phyloP scores from a whole-genome alignment of 2,329 filamentous ascomycete genomes.

The Sclerotinia minor region DNA sequence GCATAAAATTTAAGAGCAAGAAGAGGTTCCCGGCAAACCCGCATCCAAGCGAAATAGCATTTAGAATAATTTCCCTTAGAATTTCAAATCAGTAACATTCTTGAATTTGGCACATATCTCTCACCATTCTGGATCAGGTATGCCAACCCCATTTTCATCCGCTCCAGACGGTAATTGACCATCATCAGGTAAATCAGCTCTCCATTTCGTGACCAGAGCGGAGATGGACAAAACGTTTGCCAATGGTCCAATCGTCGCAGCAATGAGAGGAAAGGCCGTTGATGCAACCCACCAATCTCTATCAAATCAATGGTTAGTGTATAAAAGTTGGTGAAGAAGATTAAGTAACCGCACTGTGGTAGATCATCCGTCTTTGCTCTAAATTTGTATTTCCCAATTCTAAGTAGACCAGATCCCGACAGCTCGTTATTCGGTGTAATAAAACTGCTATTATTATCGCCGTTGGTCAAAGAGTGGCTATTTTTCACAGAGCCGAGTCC shows the following conservation, averaged over 20 bases:
- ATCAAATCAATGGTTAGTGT: slow-evolving; percentile 16
- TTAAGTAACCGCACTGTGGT: slow-evolving; percentile 37
- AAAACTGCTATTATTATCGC: background rate
- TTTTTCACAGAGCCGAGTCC: background rate
- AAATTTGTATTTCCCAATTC: slow-evolving; percentile 39
- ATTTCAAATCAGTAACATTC: slow-evolving; percentile 5
- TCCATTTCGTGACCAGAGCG: slow-evolving; percentile 65
- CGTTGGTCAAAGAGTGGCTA: background rate
- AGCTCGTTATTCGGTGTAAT: slow-evolving; percentile 1
- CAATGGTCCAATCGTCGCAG: slow-evolving; percentile 68
- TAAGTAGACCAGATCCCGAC: slow-evolving; percentile 30
- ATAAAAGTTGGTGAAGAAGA: background rate
- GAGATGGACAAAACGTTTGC: slow-evolving; percentile 69
- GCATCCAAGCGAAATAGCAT: slow-evolving; percentile 62
- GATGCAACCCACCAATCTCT: slow-evolving; percentile 47
- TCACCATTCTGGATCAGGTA: slow-evolving; percentile 62
- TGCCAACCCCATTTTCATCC: slow-evolving; percentile 54
- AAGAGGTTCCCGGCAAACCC: slow-evolving; percentile 68
- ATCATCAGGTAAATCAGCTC: slow-evolving; percentile 50
- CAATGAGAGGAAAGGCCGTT: slow-evolving; percentile 56
- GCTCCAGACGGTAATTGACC: slow-evolving; percentile 47
- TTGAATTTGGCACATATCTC: slow-evolving; percentile 24
- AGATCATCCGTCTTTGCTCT: slow-evolving; percentile 42
- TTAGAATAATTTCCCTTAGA: slow-evolving; percentile 58
- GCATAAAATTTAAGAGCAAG: slow-evolving; percentile 68